Evolutionary conservation across 2,329 filamentous ascomycete species (phyloP), one percentile per base, ranked within the genome.

Genomic region (Dichotomopilus funicola): DNA sequence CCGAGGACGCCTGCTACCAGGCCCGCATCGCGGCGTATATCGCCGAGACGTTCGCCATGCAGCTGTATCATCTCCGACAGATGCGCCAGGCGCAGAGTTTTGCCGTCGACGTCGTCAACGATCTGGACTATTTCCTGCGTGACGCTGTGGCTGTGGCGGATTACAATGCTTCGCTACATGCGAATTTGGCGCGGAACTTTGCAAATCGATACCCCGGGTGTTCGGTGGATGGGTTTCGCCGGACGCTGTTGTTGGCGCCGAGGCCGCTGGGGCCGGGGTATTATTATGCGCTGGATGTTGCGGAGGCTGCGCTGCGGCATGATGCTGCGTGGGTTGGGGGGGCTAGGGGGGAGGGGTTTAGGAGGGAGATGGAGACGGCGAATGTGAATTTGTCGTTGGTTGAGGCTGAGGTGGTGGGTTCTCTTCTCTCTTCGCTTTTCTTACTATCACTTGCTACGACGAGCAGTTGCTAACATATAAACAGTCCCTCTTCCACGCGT

Each of bases 351-450:
- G 81, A 86, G 64, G 91, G 91, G 0, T 95, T 95, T 71, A 80
- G 81, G 59, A 80, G 82, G 49, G 94, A 99, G 68, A 86, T 99
- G 72, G 82, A 86, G 65, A 84, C 85, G 58, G 94, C 92, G 43
- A 99, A 99, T 69, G 75, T 87, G 59, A 97, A 99, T 70, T 71
- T 99, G 51, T 95, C 91, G 31, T 77, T 96, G 37, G 90, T 99
- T 37, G 91, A 97, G 69, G 89, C 92, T 31, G 91, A 99, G 73
- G 86, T 94, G 61, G 85, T 89, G 76, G 72, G 85, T 75, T 41
- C 40, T 10, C 13, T 42, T 42, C 13, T 38, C 12, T 38, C 37
- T 38, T 38, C 12, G 8, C 37, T 38, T 38, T 38, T 38, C 37
- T 38, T 42, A 27, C 19, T 27, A 27, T 27, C 19, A 27, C 19